These are phyloP conservation scores for Flaveria linearis DNA, from an alignment of 129 eudicot species.

Conservation along the genomic window DNA sequence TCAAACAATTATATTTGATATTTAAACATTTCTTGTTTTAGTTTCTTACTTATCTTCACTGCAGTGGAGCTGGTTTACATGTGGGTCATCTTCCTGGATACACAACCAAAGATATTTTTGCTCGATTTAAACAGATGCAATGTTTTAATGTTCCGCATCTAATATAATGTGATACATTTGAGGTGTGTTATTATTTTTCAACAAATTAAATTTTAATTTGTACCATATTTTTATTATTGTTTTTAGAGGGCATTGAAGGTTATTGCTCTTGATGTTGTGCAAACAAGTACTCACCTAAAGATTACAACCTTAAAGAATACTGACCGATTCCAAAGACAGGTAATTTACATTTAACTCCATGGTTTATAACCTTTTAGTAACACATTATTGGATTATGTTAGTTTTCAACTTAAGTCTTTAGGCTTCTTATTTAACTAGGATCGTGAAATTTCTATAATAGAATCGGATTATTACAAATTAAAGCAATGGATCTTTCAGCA, in stretches of 20 bases:
- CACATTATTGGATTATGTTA: background rate
- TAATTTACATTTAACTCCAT: slow-evolving; percentile 22
- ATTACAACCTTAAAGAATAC: slow-evolving; percentile 75
- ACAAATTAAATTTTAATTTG: background rate
- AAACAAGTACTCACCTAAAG: slow-evolving; percentile 97
- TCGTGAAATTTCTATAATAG: slow-evolving; percentile 93
- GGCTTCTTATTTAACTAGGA: slow-evolving; percentile 98
- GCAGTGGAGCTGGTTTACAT: slow-evolving; percentile 98
- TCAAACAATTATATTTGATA: too few relatives aligned
- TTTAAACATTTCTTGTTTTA: too few relatives aligned
- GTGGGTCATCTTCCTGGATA: slow-evolving; percentile 99
- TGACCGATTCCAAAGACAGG: slow-evolving; percentile 79
- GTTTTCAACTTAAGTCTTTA: slow-evolving; percentile 77
- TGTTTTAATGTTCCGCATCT: slow-evolving; percentile 96
- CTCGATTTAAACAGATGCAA: slow-evolving; percentile 91
- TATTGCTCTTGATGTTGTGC: slow-evolving; percentile 28
- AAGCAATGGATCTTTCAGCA: slow-evolving; percentile 97
- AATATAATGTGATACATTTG: slow-evolving; percentile 98
- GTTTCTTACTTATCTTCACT: slow-evolving; percentile 23
- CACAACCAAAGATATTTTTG: slow-evolving; percentile 95
- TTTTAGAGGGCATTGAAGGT: background rate
- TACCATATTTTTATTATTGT: background rate
- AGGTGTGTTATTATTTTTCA: slow-evolving; percentile 45
- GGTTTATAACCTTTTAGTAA: background rate
- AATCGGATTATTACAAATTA: slow-evolving; percentile 96